These are phyloP conservation scores for Bothriochloa decipiens DNA, from an alignment of 176 grass and related monocot genomes.

Conservation along the genomic window DNA sequence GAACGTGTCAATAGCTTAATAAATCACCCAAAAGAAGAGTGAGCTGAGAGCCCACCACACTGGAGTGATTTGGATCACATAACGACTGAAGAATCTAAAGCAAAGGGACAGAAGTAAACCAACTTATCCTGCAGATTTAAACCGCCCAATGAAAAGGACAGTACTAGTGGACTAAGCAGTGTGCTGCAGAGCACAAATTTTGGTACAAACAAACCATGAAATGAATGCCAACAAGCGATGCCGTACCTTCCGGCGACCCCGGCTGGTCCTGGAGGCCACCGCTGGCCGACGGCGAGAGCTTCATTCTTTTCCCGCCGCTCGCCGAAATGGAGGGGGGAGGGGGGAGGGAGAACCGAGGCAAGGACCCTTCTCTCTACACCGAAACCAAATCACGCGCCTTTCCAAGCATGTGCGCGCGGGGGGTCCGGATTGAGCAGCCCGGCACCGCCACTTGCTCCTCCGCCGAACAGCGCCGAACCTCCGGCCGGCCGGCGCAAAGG, in stretches of 20 bases:
- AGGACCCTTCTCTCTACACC: conserved; percentile 28
- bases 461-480: conserved; percentile 31
- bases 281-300: conserved; percentile 52
- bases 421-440: conserved; percentile 12
- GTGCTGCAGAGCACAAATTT: not conserved
- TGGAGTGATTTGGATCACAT: conserved; percentile 23
- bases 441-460: conserved; percentile 40
- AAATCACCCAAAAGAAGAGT: conserved; percentile 9
- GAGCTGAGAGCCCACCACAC: conserved; percentile 37
- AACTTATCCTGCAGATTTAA: conserved; percentile 27
- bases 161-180: conserved; percentile 17
- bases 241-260: conserved; percentile 53
- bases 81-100: conserved; percentile 41
- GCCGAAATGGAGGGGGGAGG: not conserved
- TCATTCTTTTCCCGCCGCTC: conserved; percentile 25
- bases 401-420: conserved; percentile 19
- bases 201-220: conserved; percentile 26
- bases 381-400: conserved; percentile 46
- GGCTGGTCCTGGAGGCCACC: conserved; percentile 39
- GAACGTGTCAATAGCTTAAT: not conserved
- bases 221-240: conserved; percentile 37
- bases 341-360: not conserved
- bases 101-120: not conserved
- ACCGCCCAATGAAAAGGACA: conserved; percentile 14
- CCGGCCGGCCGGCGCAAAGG: not conserved